phyloP scores from a whole-genome alignment of 169 alveolate genomes.

The Plasmodium vinckei region DNA sequence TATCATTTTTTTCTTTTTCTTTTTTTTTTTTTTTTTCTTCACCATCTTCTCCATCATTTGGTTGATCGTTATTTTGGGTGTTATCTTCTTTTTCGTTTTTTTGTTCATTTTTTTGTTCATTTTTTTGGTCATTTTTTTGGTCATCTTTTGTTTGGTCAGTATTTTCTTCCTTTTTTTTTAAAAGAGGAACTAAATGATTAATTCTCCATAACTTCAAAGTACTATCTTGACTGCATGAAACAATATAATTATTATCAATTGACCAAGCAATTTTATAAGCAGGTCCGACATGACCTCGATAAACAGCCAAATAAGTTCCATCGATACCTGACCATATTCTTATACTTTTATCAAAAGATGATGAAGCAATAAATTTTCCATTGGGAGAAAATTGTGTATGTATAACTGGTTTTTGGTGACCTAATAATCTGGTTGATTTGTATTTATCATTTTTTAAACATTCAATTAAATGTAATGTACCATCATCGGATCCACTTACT shows the following conservation, averaged over 20 bases:
- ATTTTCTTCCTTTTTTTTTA: slow-evolving; percentile 16
- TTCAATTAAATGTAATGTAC: slow-evolving; percentile 95
- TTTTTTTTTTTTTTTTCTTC: slow-evolving; percentile 6
- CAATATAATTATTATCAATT: slow-evolving; percentile 96
- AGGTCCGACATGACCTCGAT: slow-evolving; percentile 98
- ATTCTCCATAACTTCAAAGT: slow-evolving; percentile 97
- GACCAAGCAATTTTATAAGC: slow-evolving; percentile 98
- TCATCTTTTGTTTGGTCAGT: not conserved
- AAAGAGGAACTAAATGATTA: slow-evolving; percentile 77
- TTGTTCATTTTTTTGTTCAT: not conserved
- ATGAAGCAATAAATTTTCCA: slow-evolving; percentile 97
- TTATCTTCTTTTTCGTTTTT: slow-evolving; percentile 79
- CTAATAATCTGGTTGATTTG: slow-evolving; percentile 94
- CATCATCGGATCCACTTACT: slow-evolving; percentile 98
- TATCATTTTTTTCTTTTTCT: not conserved
- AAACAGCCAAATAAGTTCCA: slow-evolving; percentile 93
- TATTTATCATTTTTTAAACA: slow-evolving; percentile 85
- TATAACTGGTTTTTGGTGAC: slow-evolving; percentile 97
- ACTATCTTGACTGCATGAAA: slow-evolving; percentile 95
- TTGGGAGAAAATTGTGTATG: slow-evolving; percentile 98
- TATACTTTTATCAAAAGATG: slow-evolving; percentile 96
- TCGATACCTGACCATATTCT: slow-evolving; percentile 92
- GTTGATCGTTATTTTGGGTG: not conserved
- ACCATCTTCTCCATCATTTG: not conserved
- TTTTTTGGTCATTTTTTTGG: slow-evolving; percentile 39